Evolutionary conservation across 2,329 filamentous ascomycete species (phyloP), one percentile per base, ranked within the genome.

Genomic region (Metarhizium rileyi): DNA sequence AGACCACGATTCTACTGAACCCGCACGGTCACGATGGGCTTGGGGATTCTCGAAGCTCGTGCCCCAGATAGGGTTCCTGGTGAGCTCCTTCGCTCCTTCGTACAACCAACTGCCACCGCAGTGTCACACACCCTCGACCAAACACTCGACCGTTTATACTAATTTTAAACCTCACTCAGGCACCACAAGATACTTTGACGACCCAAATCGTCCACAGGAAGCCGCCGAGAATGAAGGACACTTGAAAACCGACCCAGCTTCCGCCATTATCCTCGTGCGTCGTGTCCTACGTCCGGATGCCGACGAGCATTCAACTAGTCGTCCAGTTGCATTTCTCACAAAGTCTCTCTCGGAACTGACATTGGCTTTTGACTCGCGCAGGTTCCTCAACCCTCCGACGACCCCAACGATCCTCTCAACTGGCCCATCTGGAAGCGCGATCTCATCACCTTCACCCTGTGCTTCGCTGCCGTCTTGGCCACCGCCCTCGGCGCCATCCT

Each of bases 371-470:
- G 20, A 18, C 35, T 9, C 18, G 35, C 18, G 16, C 50, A 75
- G 71, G 70, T 75, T 5, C 91, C 91, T 5, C 91, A 96, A 62
- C 91, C 91, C 2, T 90, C 84, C 54, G 86, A 95, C 66, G 88
- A 95, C 64, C 88, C 87, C 4, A 91, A 94, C 64, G 90, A 96
- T 66, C 90, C 89, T 27, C 73, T 95, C 55, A 76, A 75, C 63
- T 96, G 90, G 90, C 86, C 90, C 22, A 66, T 95, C 53, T 91
- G 87, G 86, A 80, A 80, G 57, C 87, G 90, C 63, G 90, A 96
- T 64, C 58, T 86, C 48, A 90, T 93, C 62, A 84, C 90, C 53
- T 73, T 81, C 51, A 77, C 87, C 54, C 80, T 97, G 25, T 95
- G 86, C 55, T 69, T 93, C 52, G 78, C 86, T 23, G 85, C 87